These are phyloP conservation scores for Calonectria montana DNA, from an alignment of 2,329 filamentous ascomycete genomes.

Conservation along the genomic window DNA sequence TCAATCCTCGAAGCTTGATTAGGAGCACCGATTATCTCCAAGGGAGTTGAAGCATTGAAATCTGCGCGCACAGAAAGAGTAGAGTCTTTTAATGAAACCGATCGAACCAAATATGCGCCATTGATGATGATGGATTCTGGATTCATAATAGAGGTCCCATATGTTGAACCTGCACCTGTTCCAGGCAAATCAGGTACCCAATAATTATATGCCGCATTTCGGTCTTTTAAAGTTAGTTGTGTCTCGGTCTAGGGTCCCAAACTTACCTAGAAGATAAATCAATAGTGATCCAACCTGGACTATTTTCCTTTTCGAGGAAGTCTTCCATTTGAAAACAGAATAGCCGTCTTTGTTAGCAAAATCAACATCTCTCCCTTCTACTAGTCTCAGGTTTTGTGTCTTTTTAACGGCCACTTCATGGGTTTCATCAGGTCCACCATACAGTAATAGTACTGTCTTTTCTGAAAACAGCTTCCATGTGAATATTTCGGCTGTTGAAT, in stretches of 20 bases:
- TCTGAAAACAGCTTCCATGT: constrained; percentile 74
- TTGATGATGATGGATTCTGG: constrained; percentile 61
- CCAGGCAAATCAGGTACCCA: constrained; percentile 70
- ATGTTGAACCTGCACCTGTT: constrained; percentile 38
- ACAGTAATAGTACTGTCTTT: constrained; percentile 71
- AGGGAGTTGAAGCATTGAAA: constrained; percentile 73
- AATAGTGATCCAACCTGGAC: constrained; percentile 52
- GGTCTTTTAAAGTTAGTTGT: constrained; percentile 55
- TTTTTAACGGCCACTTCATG: constrained; percentile 69
- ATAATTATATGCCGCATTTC: constrained; percentile 75
- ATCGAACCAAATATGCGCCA: constrained; percentile 73
- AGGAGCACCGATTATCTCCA: constrained; percentile 77
- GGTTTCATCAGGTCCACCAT: constrained; percentile 69
- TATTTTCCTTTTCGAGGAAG: constrained; percentile 42
- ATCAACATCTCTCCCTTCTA: constrained; percentile 46
- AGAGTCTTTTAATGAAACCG: constrained; percentile 65
- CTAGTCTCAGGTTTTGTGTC: constrained; percentile 17
- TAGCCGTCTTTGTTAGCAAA: constrained; percentile 27
- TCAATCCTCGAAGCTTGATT: constrained; percentile 56
- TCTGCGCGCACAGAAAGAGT: constrained; percentile 75
- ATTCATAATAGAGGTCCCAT: constrained; percentile 49
- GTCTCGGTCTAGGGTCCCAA: rapidly evolving
- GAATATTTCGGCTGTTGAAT: constrained; percentile 77
- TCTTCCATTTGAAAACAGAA: constrained; percentile 48
- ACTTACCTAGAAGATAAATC: constrained; percentile 53